Percentiles rank a stretch among this genome's conserved stretches.
These are phyloP conservation scores for Salix exigua DNA, from an alignment of 345 rosid species.

Conservation along the genomic window DNA sequence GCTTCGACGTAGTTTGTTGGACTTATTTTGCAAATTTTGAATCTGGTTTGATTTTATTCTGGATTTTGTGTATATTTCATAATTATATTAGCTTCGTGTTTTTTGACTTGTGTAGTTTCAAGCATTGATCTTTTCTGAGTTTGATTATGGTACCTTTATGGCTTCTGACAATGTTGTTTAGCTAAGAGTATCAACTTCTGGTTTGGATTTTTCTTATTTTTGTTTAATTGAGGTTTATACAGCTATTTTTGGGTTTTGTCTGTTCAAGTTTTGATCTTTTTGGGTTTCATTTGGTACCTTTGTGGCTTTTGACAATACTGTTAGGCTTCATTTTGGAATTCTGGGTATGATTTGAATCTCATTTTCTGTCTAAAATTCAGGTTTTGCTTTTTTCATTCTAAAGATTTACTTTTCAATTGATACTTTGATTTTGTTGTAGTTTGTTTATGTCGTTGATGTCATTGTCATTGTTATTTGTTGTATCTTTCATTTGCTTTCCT, in stretches of 20 bases:
- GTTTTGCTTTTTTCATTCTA: background rate
- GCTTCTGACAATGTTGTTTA: background rate
- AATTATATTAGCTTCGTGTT: background rate
- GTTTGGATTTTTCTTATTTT: slow-evolving; percentile 9
- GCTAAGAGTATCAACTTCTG: background rate
- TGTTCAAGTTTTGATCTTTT: background rate
- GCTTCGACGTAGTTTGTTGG: background rate
- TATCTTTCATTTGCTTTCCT: background rate
- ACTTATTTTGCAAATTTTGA: background rate
- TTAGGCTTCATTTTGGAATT: background rate
- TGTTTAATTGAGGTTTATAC: slow-evolving; percentile 1
- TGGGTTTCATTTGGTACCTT: background rate
- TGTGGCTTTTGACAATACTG: background rate
- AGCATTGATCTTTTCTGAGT: background rate
- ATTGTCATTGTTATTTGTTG: background rate
- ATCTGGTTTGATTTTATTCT: slow-evolving; percentile 6
- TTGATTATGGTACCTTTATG: background rate
- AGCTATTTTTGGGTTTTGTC: background rate
- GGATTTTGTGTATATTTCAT: background rate
- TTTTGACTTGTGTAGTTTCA: background rate
- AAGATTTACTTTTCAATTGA: background rate
- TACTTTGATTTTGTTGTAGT: background rate
- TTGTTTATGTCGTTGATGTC: background rate
- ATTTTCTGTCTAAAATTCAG: background rate
- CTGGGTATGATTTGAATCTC: slow-evolving; percentile 11